A percentile compares a stretch with the other conserved stretches of the same genome.
Conservation (phyloP, 257 asterid species). For the Paulownia fortunei region DNA sequence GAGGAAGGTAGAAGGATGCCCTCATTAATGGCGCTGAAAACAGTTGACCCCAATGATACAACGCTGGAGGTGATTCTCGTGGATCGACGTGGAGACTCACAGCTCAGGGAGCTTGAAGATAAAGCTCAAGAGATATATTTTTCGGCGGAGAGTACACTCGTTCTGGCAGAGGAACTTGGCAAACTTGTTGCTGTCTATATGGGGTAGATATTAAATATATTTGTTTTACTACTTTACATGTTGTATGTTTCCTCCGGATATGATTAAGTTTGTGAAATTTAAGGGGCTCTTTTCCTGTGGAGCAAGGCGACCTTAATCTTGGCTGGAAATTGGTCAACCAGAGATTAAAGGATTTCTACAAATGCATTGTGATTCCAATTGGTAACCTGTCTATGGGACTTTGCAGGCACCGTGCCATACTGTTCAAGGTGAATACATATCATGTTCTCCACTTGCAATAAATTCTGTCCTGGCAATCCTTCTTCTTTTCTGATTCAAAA, state of each 20-base stretch:
- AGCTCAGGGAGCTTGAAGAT: slow-evolving; percentile 90
- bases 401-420: slow-evolving; percentile 95
- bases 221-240: slow-evolving; percentile 8
- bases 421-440: slow-evolving; percentile 73
- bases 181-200: slow-evolving; percentile 89
- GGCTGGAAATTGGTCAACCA: slow-evolving; percentile 75
- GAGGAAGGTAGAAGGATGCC: slow-evolving; percentile 84
- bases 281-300: slow-evolving; percentile 91
- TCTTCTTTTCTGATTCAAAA: neutral
- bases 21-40: slow-evolving; percentile 72
- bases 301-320: slow-evolving; percentile 84
- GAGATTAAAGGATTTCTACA: slow-evolving; percentile 64
- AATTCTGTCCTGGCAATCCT: neutral
- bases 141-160: slow-evolving; percentile 70
- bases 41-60: slow-evolving; percentile 66
- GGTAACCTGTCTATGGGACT: slow-evolving; percentile 88
- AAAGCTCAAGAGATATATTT: slow-evolving; percentile 89
- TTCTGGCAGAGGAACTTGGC: slow-evolving; percentile 81
- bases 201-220: slow-evolving; percentile 65
- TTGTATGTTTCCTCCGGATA: slow-evolving; percentile 28
- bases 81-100: slow-evolving; percentile 82
- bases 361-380: slow-evolving; percentile 82
- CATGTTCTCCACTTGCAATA: neutral
- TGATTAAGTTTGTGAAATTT: slow-evolving; percentile 41
- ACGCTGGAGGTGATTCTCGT: slow-evolving; percentile 81